phyloP scores from a whole-genome alignment of 192 early-diverging fungal genomes.

The Coemansia sp. region DNA sequence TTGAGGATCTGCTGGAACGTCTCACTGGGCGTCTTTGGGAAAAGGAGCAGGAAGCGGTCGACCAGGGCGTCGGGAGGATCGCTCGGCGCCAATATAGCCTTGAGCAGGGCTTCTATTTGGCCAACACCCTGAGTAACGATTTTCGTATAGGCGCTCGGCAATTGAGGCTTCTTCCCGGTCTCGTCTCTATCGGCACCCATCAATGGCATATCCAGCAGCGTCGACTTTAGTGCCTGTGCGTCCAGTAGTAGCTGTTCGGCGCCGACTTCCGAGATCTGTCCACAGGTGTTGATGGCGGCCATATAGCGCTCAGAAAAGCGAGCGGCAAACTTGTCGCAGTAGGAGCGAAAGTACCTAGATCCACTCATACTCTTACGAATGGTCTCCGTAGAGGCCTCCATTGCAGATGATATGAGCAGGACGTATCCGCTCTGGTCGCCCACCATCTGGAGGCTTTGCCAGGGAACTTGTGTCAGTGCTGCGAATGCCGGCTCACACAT shows the following conservation, averaged over 20 bases:
- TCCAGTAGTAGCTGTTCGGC: constrained; percentile 96
- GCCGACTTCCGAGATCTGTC: constrained; percentile 87
- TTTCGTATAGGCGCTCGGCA: constrained; percentile 67
- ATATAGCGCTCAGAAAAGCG: constrained; percentile 69
- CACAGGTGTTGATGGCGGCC: constrained; percentile 69
- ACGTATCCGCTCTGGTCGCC: constrained; percentile 95
- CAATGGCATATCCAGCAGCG: constrained; percentile 70
- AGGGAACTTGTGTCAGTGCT: constrained; percentile 72
- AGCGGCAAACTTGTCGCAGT: constrained; percentile 92
- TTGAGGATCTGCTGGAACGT: constrained; percentile 81
- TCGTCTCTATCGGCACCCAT: constrained; percentile 56
- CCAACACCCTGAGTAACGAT: constrained; percentile 79
- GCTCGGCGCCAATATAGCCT: constrained; percentile 80
- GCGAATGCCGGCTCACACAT: constrained; percentile 68
- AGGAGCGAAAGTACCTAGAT: constrained; percentile 78
- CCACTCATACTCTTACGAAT: constrained; percentile 65
- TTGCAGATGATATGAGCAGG: constrained; percentile 58
- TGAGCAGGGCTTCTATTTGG: constrained; percentile 83
- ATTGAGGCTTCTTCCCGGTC: constrained; percentile 5
- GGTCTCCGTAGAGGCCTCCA: constrained; percentile 57
- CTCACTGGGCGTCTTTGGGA: constrained; percentile 63
- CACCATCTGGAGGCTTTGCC: constrained; percentile 80
- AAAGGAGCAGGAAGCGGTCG: constrained; percentile 86
- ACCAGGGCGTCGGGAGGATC: constrained; percentile 83
- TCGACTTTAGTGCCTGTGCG: constrained; percentile 86